These are phyloP conservation scores for Camellia japonica DNA, from an alignment of 148 eudicot species.

Conservation along the genomic window DNA sequence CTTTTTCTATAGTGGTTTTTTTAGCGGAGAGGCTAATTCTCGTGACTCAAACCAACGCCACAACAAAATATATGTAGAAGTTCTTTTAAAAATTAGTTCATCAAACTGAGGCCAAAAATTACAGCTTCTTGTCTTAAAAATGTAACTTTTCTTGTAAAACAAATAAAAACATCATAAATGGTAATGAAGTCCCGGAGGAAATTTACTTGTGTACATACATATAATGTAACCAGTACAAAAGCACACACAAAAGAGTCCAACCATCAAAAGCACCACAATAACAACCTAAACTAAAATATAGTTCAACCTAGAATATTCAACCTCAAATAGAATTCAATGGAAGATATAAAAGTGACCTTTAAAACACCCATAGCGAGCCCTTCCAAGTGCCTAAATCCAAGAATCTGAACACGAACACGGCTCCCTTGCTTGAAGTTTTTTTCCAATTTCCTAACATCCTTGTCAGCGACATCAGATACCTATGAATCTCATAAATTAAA, in stretches of 20 bases:
- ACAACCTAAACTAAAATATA: background rate
- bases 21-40: no score
- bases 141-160: background rate
- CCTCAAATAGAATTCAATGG: background rate
- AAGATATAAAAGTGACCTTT: constrained; percentile 48
- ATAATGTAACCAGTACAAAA: background rate
- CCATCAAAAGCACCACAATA: background rate
- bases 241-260: background rate
- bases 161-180: background rate
- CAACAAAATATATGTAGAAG: background rate
- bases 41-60: background rate
- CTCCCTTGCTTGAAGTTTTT: constrained; percentile 80
- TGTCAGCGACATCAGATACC: constrained; percentile 88
- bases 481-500: constrained; percentile 28
- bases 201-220: background rate
- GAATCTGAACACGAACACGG: constrained; percentile 70
- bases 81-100: background rate
- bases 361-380: constrained; percentile 89
- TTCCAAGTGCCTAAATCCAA: constrained; percentile 88
- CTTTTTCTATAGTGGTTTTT: no score
- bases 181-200: background rate
- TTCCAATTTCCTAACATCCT: constrained; percentile 64
- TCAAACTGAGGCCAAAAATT: constrained; percentile 2
- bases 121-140: background rate
- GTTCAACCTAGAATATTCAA: background rate